Conservation (phyloP, 116 monocot genomes). For the Iris pallida region DNA sequence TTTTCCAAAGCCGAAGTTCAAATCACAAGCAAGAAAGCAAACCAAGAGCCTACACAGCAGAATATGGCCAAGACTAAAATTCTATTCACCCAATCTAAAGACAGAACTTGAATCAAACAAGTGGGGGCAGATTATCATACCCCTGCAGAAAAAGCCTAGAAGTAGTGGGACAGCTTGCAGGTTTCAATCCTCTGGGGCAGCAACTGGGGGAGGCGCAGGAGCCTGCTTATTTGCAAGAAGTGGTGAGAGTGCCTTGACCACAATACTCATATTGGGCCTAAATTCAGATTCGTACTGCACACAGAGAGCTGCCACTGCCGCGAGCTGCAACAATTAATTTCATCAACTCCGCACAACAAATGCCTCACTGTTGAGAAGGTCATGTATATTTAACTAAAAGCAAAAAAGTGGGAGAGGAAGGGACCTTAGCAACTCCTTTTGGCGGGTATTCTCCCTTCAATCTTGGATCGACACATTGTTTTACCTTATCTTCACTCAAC, state of each 20-base stretch:
- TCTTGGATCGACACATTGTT: slow-evolving; percentile 90
- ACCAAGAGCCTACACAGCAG: too few relatives aligned
- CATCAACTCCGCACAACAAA: neutral
- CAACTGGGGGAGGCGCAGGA: slow-evolving; percentile 18
- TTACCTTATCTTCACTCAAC: slow-evolving; percentile 89
- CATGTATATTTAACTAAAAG: neutral
- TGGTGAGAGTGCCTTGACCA: slow-evolving; percentile 59
- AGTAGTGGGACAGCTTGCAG: neutral
- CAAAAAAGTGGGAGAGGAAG: slow-evolving; percentile 4
- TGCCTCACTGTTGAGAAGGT: too few relatives aligned
- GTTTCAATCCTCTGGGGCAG: neutral
- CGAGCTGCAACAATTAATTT: slow-evolving; percentile 23
- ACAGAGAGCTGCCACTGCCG: slow-evolving; percentile 59
- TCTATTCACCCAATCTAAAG: neutral
- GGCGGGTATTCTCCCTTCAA: slow-evolving; percentile 92
- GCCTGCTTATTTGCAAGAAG: slow-evolving; percentile 55
- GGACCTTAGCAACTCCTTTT: slow-evolving; percentile 96
- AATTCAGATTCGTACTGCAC: slow-evolving; percentile 62
- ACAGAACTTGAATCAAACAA: neutral
- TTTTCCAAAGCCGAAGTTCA: too few relatives aligned
- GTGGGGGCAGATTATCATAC: neutral
- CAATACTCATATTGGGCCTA: slow-evolving; percentile 59
- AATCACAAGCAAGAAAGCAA: neutral
- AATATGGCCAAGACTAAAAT: neutral
- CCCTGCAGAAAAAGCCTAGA: neutral